Evolutionary conservation across 495 filamentous ascomycete genomes (phyloP), one percentile per base, ranked within the genome.

Genomic region (Xylaria scruposa): DNA sequence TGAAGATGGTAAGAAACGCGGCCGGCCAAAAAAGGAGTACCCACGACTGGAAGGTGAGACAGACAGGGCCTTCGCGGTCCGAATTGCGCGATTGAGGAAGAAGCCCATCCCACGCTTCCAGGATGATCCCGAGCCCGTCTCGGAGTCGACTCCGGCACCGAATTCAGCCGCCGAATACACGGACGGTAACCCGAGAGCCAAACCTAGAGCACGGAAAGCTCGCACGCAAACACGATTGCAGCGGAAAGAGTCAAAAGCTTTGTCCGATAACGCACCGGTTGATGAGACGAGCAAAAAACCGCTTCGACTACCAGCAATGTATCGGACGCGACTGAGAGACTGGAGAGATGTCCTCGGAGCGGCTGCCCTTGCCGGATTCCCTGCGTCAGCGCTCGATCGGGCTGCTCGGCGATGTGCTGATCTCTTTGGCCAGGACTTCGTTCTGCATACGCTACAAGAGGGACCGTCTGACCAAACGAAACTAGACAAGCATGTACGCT

Each of bases 341-440:
- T 97, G 94, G 94, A 90, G 90, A 54, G 91, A 95, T 67, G 86
- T 96, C 1, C 78, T 97, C 40, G 91, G 92, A 10, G 81, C 93
- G 0, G 94, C 94, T 26, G 86, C 91, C 0, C 84, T 94, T 70
- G 87, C 84, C 1, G 93, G 91, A 0, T 91, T 92, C 77, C 81
- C 90, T 0, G 75, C 85, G 1, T 76, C 78, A 5, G 91, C 89
- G 6, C 83, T 97, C 9, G 85, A 87, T 53, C 86, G 91, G 60
- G 85, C 93, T 0, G 87, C 90, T 3, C 82, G 89, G 75, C 84
- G 94, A 46, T 97, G 94, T 76, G 85, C 89, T 1, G 84, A 85
- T 40, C 82, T 97, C 0, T 94, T 96, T 75, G 85, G 84, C 0
- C 86, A 93, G 78, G 82, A 86, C 24, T 91, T 92, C 83, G 75